Percentiles rank a stretch among this genome's conserved stretches.
Conservation (phyloP, 768 basidiomycete species). For the Filobasidium floriforme region DNA sequence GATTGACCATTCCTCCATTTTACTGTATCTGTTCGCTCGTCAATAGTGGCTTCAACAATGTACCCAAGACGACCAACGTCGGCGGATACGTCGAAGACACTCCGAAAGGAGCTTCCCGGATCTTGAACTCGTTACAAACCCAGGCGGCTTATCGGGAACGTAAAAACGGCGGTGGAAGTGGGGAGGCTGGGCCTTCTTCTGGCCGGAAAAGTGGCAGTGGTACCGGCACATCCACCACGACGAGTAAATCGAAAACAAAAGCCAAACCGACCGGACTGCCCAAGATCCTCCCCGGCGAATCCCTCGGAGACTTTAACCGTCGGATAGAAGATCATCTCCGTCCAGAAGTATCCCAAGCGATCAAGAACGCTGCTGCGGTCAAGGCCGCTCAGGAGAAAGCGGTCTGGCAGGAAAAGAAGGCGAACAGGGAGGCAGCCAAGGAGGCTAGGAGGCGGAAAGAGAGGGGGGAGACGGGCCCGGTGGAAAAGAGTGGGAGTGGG, state of each 20-base stretch:
- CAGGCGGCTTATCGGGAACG: conserved; percentile 30
- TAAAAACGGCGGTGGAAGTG: conserved; percentile 26
- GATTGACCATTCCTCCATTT: no score
- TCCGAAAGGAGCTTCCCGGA: conserved; percentile 33
- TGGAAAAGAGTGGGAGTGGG: conserved; percentile 14
- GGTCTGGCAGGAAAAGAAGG: conserved; percentile 28
- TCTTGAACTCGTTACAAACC: conserved; percentile 32
- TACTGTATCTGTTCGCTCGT: no score
- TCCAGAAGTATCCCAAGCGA: conserved; percentile 36
- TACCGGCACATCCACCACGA: not conserved
- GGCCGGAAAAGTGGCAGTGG: conserved; percentile 13
- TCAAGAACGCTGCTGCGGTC: conserved; percentile 31
- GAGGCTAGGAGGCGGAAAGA: conserved; percentile 27
- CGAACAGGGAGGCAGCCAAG: conserved; percentile 22
- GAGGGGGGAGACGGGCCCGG: conserved; percentile 18
- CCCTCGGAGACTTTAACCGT: conserved; percentile 40
- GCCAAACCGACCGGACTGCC: conserved; percentile 19
- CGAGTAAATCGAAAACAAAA: conserved; percentile 23
- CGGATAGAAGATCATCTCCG: conserved; percentile 37
- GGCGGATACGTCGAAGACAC: conserved; percentile 30
- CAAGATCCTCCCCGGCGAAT: conserved; percentile 35
- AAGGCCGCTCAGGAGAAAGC: conserved; percentile 28
- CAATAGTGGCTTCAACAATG: conserved; percentile 26
- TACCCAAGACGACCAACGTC: conserved; percentile 25
- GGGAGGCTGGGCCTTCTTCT: conserved; percentile 15